A percentile compares a stretch with the other conserved stretches of the same genome.
phyloP scores from a whole-genome alignment of 768 basidiomycete species.

The Trichaptum fuscoviolaceum region DNA sequence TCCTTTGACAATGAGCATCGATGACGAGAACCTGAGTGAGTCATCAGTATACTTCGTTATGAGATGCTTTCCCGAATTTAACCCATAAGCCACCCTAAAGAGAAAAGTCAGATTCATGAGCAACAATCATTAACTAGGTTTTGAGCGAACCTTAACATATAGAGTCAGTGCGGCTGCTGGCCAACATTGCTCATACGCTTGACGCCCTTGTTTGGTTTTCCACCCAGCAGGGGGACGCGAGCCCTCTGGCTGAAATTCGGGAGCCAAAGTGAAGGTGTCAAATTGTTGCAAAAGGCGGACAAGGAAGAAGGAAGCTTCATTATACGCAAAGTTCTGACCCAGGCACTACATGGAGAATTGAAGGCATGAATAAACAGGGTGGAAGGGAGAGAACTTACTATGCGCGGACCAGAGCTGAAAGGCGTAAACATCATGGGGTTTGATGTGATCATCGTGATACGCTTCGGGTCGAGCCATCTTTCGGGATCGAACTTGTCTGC shows the following conservation, averaged over 20 bases:
- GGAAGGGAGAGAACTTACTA: constrained; percentile 27
- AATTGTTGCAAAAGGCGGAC: constrained; percentile 62
- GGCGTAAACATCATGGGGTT: constrained; percentile 70
- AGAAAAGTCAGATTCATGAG: background rate
- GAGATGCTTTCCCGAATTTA: constrained; percentile 2
- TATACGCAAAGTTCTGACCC: constrained; percentile 71
- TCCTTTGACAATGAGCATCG: background rate
- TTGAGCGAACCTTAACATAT: constrained; percentile 52
- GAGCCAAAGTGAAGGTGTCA: constrained; percentile 51
- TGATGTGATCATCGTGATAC: constrained; percentile 43
- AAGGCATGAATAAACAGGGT: constrained; percentile 13
- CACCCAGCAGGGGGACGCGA: constrained; percentile 61
- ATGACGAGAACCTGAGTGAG: too few relatives aligned
- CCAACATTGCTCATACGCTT: constrained; percentile 53
- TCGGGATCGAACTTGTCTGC: constrained; percentile 77
- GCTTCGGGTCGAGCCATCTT: constrained; percentile 62
- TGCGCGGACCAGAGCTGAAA: constrained; percentile 67
- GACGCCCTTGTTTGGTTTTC: constrained; percentile 38
- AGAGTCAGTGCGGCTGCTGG: constrained; percentile 61
- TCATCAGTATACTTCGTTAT: background rate
- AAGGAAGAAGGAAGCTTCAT: constrained; percentile 70
- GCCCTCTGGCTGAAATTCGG: constrained; percentile 55
- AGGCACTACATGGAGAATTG: constrained; percentile 42
- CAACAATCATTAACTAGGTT: background rate
- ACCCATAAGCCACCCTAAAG: constrained; percentile 6